Evolutionary conservation across 2,329 filamentous ascomycete species (phyloP), one percentile per base, ranked within the genome.

Genomic region (Raffaelea albimanens): DNA sequence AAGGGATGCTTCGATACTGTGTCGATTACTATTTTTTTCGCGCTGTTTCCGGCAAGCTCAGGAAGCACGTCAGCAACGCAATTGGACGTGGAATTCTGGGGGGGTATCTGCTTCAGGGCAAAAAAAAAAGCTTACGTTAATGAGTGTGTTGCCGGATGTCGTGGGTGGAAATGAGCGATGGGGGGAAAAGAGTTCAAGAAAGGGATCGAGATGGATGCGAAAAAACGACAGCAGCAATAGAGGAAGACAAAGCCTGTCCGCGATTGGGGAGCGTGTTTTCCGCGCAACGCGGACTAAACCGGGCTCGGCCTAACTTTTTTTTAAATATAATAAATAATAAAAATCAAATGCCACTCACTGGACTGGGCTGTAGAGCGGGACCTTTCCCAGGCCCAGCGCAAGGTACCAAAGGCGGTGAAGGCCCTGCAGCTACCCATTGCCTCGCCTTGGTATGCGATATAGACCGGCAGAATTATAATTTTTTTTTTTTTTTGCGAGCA

Each of bases 401-500:
- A 43, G 40, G 39, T 22, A 22, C 63, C 61, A 61, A 70, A 61
- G 63, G 70, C 71, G 71, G 71, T 73, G 67, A 67, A 56, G 2
- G 21, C 22, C 4, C 18, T 16, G n/a, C 19, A 22, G 20, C 22
- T 36, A 13, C 8, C 10, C 5, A n/a, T n/a, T n/a, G n/a, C n/a
- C n/a, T n/a, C n/a, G n/a, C n/a, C n/a, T n/a, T n/a, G n/a, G n/a
- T 2, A 14, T 45, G 9, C 40, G 11, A 21, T 20, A 42, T 14
- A 34, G 21, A 29, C 36, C 49, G 49, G 70, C 70, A 73, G 70
- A 72, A 73, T 67, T 63, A 58, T 67, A 66, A n/a, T n/a, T n/a
- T 64, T 69, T 70, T 68, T 67, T 41, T 50, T 40, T 43, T 43
- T 23, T 13, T 47, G 23, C 38, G 33, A 7, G 7, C 13, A 29